Evolutionary conservation across 2,329 filamentous ascomycete species (phyloP), one percentile per base, ranked within the genome.

Genomic region (Penicillium occitanis): DNA sequence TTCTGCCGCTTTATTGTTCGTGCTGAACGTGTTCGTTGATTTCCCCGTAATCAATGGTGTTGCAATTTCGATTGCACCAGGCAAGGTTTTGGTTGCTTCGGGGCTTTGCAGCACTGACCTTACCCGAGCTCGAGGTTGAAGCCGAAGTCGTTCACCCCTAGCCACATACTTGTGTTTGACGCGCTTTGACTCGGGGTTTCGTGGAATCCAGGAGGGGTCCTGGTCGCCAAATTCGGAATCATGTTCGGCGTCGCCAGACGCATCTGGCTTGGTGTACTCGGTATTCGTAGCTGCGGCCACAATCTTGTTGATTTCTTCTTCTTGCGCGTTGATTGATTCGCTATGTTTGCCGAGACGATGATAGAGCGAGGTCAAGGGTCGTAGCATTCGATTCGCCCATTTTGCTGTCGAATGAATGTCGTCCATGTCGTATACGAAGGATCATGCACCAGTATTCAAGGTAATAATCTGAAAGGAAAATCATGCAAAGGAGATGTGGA

Each of bases 381-480:
- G 77, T 63, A 82, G 69, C 66, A 80, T 75, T 69, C 79, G 77
- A 66, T 79, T 79, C 64, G 77, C 78, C 79, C 79, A 80, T 76
- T 73, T 77, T 60, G 78, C 76, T 7, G 77, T 80, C 50, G 76
- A 71, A 66, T 75, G 74, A 57, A 78, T 67, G 65, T 79, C 75
- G 58, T 77, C 75, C 77, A 79, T 79, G n/a, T 64, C 66, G 55
- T 62, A 40, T 19, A 40, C n/a, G 13, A 44, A 48, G 42, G 4
- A 48, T 44, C 33, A 64, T 60, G 35, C 17, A 19, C 25, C 5
- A 46, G 30, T 57, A 53, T 53, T 22, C 42, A 25, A 53, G n/a
- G 7, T 40, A n/a, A 50, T 8, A 25, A n/a, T 17, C 14, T n/a
- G 17, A 8, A 46, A n/a, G 19, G 4, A 42, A 58, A 28, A 22